These are phyloP conservation scores for Phytopythium vexans DNA, from an alignment of 352 stramenopile genomes.

Conservation along the genomic window DNA sequence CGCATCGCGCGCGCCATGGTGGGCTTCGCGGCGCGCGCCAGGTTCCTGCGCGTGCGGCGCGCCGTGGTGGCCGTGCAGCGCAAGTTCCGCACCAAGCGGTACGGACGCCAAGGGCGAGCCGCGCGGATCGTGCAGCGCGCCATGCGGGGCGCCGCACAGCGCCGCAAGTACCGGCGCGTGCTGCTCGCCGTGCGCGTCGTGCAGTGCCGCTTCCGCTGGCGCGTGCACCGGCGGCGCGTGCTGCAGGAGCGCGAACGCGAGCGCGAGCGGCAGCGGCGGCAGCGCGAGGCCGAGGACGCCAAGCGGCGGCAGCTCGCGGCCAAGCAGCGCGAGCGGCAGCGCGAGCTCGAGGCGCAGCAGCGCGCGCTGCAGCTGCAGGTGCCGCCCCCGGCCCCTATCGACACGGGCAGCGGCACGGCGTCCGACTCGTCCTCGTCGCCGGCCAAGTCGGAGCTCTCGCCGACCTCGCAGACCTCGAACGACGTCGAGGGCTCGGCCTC, in stretches of 20 bases:
- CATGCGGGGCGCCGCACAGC: constrained; percentile 49
- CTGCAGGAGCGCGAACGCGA: constrained; percentile 17
- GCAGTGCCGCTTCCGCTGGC: constrained; percentile 71
- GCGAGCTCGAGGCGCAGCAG: constrained; percentile 2
- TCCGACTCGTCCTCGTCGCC: constrained; percentile 68
- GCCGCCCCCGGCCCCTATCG: constrained; percentile 34
- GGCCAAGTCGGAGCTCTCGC: constrained; percentile 12
- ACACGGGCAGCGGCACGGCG: constrained; percentile 59
- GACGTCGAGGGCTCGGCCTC: constrained; percentile 65
- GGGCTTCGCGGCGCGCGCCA: constrained; percentile 46
- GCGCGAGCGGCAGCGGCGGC: constrained; percentile 18
- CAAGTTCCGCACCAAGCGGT: constrained; percentile 29
- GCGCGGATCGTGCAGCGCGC: constrained; percentile 48
- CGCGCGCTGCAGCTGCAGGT: constrained; percentile 8
- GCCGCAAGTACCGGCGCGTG: constrained; percentile 53
- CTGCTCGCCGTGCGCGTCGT: constrained; percentile 52
- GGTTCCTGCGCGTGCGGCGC: constrained; percentile 58
- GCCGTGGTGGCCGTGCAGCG: constrained; percentile 54
- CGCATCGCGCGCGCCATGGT: constrained; percentile 71
- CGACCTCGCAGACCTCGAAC: constrained; percentile 55
- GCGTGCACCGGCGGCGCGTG: constrained; percentile 23
- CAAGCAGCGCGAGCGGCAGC: constrained; percentile 25
- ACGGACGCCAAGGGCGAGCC: constrained; percentile 22
- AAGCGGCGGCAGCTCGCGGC: constrained; percentile 9
- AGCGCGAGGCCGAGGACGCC: constrained; percentile 15